Percentiles rank a stretch among this genome's conserved stretches.
Conservation (phyloP, 345 rosid species). For the Acer saccharum region DNA sequence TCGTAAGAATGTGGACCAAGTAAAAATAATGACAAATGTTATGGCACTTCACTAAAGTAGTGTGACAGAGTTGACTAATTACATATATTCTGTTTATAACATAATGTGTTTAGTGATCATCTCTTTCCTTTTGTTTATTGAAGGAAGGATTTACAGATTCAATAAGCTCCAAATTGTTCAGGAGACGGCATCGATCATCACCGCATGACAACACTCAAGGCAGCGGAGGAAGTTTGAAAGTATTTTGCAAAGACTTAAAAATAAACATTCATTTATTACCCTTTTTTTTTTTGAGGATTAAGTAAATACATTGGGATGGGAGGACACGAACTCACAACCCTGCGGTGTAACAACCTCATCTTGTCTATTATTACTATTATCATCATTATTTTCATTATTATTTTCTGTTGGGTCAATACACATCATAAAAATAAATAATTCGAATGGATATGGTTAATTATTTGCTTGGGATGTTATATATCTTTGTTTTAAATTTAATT, state of each 20-base stretch:
- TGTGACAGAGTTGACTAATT: not conserved
- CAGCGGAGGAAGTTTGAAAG: not conserved
- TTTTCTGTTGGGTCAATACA: not conserved
- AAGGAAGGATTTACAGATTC: not conserved
- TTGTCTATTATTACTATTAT: too few relatives aligned
- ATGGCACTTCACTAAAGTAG: not conserved
- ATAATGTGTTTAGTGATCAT: too few relatives aligned
- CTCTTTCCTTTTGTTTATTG: not conserved
- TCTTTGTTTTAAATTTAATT: not conserved
- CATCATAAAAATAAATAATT: not conserved
- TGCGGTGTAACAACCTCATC: too few relatives aligned
- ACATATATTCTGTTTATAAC: too few relatives aligned
- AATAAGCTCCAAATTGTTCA: not conserved
- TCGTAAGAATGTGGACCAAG: too few relatives aligned
- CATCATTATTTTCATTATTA: not conserved
- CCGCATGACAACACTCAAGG: not conserved
- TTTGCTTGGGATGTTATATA: not conserved
- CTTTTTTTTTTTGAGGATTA: too few relatives aligned
- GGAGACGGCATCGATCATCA: not conserved
- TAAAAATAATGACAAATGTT: not conserved
- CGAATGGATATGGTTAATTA: not conserved
- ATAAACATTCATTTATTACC: not conserved
- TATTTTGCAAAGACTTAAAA: not conserved
- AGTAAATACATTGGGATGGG: too few relatives aligned
- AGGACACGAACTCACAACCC: too few relatives aligned